phyloP scores from a whole-genome alignment of 441 rosid genomes.

The Adansonia grandidieri region DNA sequence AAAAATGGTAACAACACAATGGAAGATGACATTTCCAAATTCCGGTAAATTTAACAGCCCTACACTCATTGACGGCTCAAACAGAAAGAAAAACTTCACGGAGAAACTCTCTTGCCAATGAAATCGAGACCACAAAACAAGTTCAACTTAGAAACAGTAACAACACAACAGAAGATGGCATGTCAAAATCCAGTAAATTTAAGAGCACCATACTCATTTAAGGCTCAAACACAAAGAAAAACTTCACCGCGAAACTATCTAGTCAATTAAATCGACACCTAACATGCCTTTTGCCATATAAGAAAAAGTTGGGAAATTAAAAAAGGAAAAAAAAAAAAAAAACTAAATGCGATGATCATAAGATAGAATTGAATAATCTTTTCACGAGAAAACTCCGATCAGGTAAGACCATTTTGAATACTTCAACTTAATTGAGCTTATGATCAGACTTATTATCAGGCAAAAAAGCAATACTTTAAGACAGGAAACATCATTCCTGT shows the following conservation, averaged over 20 bases:
- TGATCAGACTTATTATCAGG: slow-evolving; percentile 12
- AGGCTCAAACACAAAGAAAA: background rate
- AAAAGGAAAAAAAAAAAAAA: background rate
- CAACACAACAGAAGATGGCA: background rate
- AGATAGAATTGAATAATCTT: background rate
- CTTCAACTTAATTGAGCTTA: background rate
- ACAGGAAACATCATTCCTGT: background rate
- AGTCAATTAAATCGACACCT: background rate
- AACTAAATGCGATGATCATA: background rate
- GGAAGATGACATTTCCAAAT: background rate
- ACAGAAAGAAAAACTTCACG: slow-evolving; percentile 4
- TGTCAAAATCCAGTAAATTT: background rate
- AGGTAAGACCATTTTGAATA: slow-evolving; percentile 9
- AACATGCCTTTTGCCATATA: background rate
- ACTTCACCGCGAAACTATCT: background rate
- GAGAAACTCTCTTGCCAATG: background rate
- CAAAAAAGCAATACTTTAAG: background rate
- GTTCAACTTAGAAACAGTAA: background rate
- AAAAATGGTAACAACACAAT: background rate
- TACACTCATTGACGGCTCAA: slow-evolving; percentile 13
- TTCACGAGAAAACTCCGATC: background rate
- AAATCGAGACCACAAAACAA: background rate
- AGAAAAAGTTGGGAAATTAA: background rate
- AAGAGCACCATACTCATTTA: background rate
- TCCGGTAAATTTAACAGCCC: background rate